Evolutionary conservation across 148 eudicot species (phyloP).

Genomic region (Nepenthes gracilis): DNA sequence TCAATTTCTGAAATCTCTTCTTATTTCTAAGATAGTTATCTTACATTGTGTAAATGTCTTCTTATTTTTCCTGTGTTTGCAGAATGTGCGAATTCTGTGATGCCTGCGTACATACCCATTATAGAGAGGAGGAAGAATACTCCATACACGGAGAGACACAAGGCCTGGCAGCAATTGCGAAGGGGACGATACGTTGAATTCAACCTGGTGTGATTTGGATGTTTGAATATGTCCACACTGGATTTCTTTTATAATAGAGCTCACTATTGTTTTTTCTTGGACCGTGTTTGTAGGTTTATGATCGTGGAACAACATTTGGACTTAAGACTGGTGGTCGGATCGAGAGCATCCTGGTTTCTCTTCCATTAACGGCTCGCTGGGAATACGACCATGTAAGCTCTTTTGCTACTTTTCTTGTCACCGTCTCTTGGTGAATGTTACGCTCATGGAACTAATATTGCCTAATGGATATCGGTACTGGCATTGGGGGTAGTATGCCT

Average conservation of each 20-base stretch:
- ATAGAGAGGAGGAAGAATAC: slow-evolving; percentile 81
- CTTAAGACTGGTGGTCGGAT: slow-evolving; percentile 96
- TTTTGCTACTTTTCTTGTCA: not conserved
- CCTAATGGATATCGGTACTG: too few relatives aligned
- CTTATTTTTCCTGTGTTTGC: slow-evolving; percentile 12
- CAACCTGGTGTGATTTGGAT: slow-evolving; percentile 50
- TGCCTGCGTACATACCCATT: slow-evolving; percentile 87
- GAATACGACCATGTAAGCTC: slow-evolving; percentile 91
- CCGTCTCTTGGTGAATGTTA: too few relatives aligned
- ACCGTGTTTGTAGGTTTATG: slow-evolving; percentile 49
- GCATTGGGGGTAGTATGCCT: too few relatives aligned
- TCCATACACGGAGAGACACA: slow-evolving; percentile 77
- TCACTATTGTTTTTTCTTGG: slow-evolving; percentile 1
- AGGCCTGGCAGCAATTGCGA: slow-evolving; percentile 95
- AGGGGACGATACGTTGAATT: slow-evolving; percentile 95
- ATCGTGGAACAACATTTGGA: slow-evolving; percentile 95
- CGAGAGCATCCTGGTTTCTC: slow-evolving; percentile 92
- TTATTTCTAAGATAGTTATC: not conserved
- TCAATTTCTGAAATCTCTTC: not conserved
- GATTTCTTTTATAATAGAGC: not conserved
- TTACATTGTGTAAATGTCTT: not conserved
- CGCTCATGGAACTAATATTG: too few relatives aligned
- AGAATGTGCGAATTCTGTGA: slow-evolving; percentile 94
- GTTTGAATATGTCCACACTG: not conserved
- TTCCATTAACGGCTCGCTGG: slow-evolving; percentile 89